Base-by-base conservation (phyloP, 2,329 filamentous ascomycete genomes). In the Nannizziopsis barbatae region DNA sequence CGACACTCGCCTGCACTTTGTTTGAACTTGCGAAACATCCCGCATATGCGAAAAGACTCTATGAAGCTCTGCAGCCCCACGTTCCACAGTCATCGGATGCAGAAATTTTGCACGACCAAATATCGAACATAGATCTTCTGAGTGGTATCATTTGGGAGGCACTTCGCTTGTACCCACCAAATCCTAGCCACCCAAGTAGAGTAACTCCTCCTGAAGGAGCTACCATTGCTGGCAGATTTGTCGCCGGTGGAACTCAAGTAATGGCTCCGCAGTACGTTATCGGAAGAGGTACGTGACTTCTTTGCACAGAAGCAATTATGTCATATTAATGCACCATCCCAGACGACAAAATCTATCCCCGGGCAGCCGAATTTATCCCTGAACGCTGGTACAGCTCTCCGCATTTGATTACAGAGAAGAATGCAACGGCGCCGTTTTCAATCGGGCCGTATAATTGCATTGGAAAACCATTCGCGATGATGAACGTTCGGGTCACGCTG, bases 181-280 rank as follows among this genome's bases (percentile, higher is more conserved):
- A 65, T 0, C 44, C 62, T 12, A 57, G 56, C 5, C 62, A 60
- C 11, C 53, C 52, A 9, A 55, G 55, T 12, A 64, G 66, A 12
- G 56, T 61, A 18, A 70, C 66, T 6, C 67, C 66, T 0, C 59
- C 59, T 1, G 58, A 60, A 44, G 58, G 57, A 5, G 58, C 57
- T 7, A 39, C 22, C 17, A 50, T 65, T 14, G 62, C 61, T 17
- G 62, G 60, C 33, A 51, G 53, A 14, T 54, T 51, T 44, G 60
- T 65, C 22, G 62, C 62, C 1, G 62, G 62, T 5, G 47, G 59
- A 42, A 56, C 51, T 15, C 55, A 56, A 39, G 61, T 57, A 5
- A 54, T 45, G 10, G 45, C 55, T 3, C 54, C 54, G 4, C 42
- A 50, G 22, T 49, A 46, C 17, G 14, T 38, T 6, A 55, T 65